Evolutionary conservation across 225 moss, liverwort and hornwort genomes (phyloP).

Genomic region (Lunularia cruciata): DNA sequence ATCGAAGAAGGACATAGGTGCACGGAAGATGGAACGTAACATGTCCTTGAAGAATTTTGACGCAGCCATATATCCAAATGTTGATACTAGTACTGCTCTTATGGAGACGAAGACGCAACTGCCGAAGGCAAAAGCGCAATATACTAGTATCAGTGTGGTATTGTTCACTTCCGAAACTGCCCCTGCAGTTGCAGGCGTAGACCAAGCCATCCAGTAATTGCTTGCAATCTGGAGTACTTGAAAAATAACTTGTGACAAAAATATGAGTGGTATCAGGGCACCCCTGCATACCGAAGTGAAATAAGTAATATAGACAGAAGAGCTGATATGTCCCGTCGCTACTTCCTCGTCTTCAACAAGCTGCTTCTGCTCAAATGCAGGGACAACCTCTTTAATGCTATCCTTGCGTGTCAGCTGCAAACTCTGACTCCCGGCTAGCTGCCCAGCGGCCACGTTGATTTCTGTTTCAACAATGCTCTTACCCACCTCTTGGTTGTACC

Average conservation of each 20-base stretch:
- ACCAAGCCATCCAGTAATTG: constrained; percentile 70
- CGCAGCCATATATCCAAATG: constrained; percentile 56
- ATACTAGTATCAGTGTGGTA: constrained; percentile 52
- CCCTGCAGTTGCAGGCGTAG: constrained; percentile 32
- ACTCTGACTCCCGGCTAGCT: neutral
- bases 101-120: constrained; percentile 37
- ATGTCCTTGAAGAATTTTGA: constrained; percentile 64
- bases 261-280: constrained; percentile 42
- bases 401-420: constrained; percentile 40
- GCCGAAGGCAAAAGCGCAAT: constrained; percentile 44
- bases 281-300: constrained; percentile 43
- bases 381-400: constrained; percentile 28
- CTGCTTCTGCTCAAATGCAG: constrained; percentile 25
- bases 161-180: constrained; percentile 31
- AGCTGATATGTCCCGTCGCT: constrained; percentile 32
- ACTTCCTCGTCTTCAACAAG: constrained; percentile 52
- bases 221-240: constrained; percentile 45
- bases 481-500: constrained; percentile 20
- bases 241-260: constrained; percentile 42
- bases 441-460: neutral
- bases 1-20: constrained; percentile 86
- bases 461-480: neutral
- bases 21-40: constrained; percentile 64
- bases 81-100: constrained; percentile 35
- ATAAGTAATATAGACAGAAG: constrained; percentile 46